phyloP scores from a whole-genome alignment of 352 stramenopile species.

The Aphanomyces invadans region DNA sequence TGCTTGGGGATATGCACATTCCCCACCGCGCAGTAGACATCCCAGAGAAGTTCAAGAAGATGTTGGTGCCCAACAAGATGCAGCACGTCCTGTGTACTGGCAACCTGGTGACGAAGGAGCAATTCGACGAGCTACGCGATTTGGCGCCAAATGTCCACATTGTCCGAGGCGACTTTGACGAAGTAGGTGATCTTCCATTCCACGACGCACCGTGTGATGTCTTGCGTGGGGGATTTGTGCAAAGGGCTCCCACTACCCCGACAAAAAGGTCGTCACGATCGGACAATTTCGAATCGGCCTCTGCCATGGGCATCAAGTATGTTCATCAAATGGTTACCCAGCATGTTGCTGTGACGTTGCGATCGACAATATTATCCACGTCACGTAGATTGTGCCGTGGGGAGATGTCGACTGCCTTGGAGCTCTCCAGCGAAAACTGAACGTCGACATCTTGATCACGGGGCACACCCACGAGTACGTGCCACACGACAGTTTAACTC shows the following conservation, averaged over 20 bases:
- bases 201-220: neutral
- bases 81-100: slow-evolving; percentile 98
- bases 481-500: too few species aligned
- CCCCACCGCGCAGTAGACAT: slow-evolving; percentile 90
- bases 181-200: slow-evolving; percentile 35
- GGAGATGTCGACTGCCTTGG: slow-evolving; percentile 81
- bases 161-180: slow-evolving; percentile 93
- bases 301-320: slow-evolving; percentile 95
- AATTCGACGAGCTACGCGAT: slow-evolving; percentile 92
- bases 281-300: slow-evolving; percentile 96
- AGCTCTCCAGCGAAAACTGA: slow-evolving; percentile 89
- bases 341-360: too few species aligned
- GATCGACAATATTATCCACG: too few species aligned
- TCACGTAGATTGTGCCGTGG: slow-evolving; percentile 65
- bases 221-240: neutral
- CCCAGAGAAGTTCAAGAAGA: slow-evolving; percentile 95
- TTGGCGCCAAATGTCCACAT: slow-evolving; percentile 96
- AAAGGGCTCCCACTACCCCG: slow-evolving; percentile 81
- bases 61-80: slow-evolving; percentile 95
- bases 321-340: too few species aligned
- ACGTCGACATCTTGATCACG: slow-evolving; percentile 96
- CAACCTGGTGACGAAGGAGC: slow-evolving; percentile 93
- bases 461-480: slow-evolving; percentile 91
- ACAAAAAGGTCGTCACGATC: slow-evolving; percentile 94
- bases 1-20: slow-evolving; percentile 97